Evolutionary conservation across 495 filamentous ascomycete genomes (phyloP).

Genomic region (Tuber brumale): DNA sequence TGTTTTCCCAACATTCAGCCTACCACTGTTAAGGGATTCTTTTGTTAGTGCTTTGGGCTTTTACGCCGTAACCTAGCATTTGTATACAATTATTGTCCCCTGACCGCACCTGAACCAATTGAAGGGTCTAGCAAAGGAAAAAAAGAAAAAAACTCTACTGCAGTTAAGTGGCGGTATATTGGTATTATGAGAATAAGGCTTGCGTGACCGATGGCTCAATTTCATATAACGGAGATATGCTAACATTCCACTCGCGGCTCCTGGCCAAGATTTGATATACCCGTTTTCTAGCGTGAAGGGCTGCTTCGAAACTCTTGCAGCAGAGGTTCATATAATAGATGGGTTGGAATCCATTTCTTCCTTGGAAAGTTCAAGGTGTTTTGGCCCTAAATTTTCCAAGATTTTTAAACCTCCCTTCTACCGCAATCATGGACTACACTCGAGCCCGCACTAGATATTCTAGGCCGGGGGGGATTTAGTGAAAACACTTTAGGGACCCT

Average conservation of each 20-base stretch:
- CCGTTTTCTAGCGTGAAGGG: not conserved
- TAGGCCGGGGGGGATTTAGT: too few relatives aligned
- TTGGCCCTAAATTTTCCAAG: too few relatives aligned
- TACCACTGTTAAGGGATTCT: not conserved
- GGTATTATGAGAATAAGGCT: not conserved
- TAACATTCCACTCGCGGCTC: not conserved
- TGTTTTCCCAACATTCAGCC: not conserved
- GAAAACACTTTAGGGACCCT: too few relatives aligned
- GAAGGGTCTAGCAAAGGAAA: not conserved
- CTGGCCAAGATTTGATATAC: not conserved
- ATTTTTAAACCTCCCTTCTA: too few relatives aligned
- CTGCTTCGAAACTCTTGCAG: not conserved
- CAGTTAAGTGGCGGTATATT: not conserved
- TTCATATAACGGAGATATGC: not conserved
- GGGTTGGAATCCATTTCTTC: not conserved
- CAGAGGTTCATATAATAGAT: not conserved
- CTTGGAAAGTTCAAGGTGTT: not conserved
- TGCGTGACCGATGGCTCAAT: too few relatives aligned
- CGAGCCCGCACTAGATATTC: too few relatives aligned
- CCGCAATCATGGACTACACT: too few relatives aligned
- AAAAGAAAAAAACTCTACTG: not conserved
- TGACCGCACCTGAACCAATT: not conserved
- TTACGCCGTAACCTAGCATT: not conserved
- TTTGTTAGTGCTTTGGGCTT: too few relatives aligned
- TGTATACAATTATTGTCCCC: not conserved